Evolutionary conservation across 345 rosid genomes (phyloP).

Genomic region (Nephelium lappaceum): DNA sequence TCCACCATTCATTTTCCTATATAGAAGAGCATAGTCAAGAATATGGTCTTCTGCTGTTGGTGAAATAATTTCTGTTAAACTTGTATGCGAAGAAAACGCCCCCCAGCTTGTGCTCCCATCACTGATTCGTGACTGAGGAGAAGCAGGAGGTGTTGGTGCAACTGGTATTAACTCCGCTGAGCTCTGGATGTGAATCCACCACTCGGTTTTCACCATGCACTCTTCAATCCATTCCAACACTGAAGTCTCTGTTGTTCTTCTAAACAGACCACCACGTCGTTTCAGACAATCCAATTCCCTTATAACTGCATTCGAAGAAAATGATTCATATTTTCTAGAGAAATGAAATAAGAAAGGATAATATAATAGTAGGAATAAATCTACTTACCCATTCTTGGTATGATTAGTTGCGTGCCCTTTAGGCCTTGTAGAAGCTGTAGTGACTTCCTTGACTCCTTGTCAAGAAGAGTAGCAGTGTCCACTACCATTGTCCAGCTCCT

Average conservation of each 20-base stretch:
- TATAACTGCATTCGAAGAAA: slow-evolving; percentile 47
- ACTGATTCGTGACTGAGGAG: slow-evolving; percentile 51
- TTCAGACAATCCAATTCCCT: slow-evolving; percentile 75
- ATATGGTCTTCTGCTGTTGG: slow-evolving; percentile 78
- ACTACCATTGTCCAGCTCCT: slow-evolving; percentile 76
- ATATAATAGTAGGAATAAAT: background rate
- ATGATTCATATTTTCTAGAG: background rate
- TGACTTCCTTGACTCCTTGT: slow-evolving; percentile 68
- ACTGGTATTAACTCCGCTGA: slow-evolving; percentile 44
- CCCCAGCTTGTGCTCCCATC: slow-evolving; percentile 31
- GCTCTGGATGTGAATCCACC: slow-evolving; percentile 89
- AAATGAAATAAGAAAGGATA: background rate
- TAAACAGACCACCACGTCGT: slow-evolving; percentile 46
- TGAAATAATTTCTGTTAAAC: slow-evolving; percentile 38
- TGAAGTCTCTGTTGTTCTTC: slow-evolving; percentile 59
- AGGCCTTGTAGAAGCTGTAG: slow-evolving; percentile 86
- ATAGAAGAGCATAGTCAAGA: slow-evolving; percentile 63
- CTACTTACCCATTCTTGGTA: slow-evolving; percentile 74
- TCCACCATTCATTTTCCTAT: slow-evolving; percentile 48
- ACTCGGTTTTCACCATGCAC: slow-evolving; percentile 56
- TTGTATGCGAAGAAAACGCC: slow-evolving; percentile 34
- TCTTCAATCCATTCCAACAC: slow-evolving; percentile 83
- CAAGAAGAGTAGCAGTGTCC: slow-evolving; percentile 69
- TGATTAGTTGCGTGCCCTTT: slow-evolving; percentile 67
- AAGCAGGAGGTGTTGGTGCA: slow-evolving; percentile 71